A percentile compares a stretch with the other conserved stretches of the same genome.
Evolutionary conservation across 139 green algal genomes (phyloP).

Genomic region (Chlorella sp.): DNA sequence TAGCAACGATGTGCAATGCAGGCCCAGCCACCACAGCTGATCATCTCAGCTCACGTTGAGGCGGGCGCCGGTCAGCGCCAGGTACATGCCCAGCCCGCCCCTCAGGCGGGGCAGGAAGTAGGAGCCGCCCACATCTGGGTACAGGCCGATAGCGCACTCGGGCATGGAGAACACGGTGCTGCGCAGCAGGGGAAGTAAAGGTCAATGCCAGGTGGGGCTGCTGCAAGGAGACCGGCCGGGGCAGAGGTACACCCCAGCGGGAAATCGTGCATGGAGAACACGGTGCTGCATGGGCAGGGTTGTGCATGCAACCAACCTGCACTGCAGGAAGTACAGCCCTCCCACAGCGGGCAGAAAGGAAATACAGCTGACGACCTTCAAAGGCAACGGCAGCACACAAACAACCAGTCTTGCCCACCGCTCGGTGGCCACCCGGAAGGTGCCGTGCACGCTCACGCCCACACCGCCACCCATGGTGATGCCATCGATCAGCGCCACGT

Average conservation of each 20-base stretch:
- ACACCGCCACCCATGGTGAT: constrained; percentile 94
- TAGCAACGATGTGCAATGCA: no score
- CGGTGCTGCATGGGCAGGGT: no score
- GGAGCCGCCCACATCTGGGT: constrained; percentile 92
- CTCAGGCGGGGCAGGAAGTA: constrained; percentile 83
- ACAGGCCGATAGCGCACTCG: constrained; percentile 96
- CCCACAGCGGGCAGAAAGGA: no score
- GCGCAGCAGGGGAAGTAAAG: neutral
- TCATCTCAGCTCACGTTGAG: constrained; percentile 62
- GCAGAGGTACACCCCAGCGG: neutral
- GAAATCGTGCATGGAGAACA: neutral
- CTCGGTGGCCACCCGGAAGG: constrained; percentile 91
- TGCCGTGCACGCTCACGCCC: constrained; percentile 88
- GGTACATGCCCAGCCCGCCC: constrained; percentile 75
- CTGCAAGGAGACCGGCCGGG: no score
- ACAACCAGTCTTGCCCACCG: constrained; percentile 46
- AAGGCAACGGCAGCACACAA: neutral
- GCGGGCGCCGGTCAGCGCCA: constrained; percentile 84
- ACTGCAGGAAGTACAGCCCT: no score
- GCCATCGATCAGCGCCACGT: constrained; percentile 92
- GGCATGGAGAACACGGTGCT: constrained; percentile 97
- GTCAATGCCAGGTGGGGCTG: no score
- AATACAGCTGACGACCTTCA: no score
- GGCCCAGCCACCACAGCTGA: no score
- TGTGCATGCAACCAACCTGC: no score